These are phyloP conservation scores for Ganoderma boninense DNA, from an alignment of 1,284 basidiomycete genomes.

Conservation along the genomic window DNA sequence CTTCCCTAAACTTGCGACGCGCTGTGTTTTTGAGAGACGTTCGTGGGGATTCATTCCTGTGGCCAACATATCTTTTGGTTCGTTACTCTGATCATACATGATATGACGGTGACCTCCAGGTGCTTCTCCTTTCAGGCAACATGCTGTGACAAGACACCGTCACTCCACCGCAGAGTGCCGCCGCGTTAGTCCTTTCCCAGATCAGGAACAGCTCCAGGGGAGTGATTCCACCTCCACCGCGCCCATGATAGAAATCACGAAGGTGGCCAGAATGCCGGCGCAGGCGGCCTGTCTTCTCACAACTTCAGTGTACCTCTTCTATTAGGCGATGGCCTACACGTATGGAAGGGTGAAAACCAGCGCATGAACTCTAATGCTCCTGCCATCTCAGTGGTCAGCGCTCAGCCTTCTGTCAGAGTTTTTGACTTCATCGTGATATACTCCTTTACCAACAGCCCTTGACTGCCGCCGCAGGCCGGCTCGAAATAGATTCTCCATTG, in stretches of 20 bases:
- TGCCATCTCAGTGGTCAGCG: neutral
- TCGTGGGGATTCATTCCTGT: neutral
- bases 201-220: neutral
- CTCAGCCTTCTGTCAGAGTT: neutral
- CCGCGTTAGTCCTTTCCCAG: neutral
- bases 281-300: neutral
- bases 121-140: neutral
- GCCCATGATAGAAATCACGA: neutral
- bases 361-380: neutral
- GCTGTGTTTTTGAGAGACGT: neutral
- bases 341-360: neutral
- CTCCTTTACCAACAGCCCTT: neutral
- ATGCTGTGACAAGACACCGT: neutral
- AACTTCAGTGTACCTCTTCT: neutral
- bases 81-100: neutral
- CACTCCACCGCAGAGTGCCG: neutral
- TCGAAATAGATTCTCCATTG: neutral
- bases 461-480: neutral
- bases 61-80: neutral
- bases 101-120: neutral
- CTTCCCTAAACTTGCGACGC: neutral
- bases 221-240: neutral
- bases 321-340: neutral
- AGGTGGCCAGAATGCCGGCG: neutral
- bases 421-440: neutral